Base-by-base conservation (phyloP, 495 filamentous ascomycete genomes). In the Penicillium waksmanii region DNA sequence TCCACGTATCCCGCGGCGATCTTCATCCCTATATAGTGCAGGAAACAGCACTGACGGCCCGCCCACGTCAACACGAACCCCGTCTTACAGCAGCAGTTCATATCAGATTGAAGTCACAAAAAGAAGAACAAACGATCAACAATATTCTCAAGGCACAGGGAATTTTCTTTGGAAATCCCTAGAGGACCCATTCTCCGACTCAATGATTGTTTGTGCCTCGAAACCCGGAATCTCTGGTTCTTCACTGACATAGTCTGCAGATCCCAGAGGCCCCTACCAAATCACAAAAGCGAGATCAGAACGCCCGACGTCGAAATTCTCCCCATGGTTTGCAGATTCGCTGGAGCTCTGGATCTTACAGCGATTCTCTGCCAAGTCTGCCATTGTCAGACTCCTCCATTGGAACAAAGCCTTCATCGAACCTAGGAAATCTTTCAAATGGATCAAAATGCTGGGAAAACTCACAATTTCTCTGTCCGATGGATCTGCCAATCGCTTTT, bases 261-360 rank as follows among this genome's bases (percentile, higher is more conserved):
- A 43, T 12, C 27, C 11, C 55, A 38, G 18, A 43, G 19, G 25
- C 19, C 8, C 40, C 50, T 31, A 19, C 6, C 13, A 17, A 56
- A 11, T 13, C 23, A 12, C 17, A 38, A 19, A 31, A 36, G 18
- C 35, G 1, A 12, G 19, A 47, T 15, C 36, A 51, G 13, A 2
- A 10, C 3, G 9, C n/a, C 21, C 18, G 23, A 27, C 19, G 19
- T 27, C 46, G n/a, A 27, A 48, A 48, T 19, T 48, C 46, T 13
- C 19, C 27, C 23, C n/a, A 48, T 48, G 25, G 27, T 31, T 43
- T 61, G 18, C 47, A 40, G 13, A 40, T 52, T 23, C 66, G 68
- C 23, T 71, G 66, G 66, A 71, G 68, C 48, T 68, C 68, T 11
- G 68, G 66, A 19, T 71, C 68, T 25, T 69, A 55, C 54, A 43